These are phyloP conservation scores for Ophiorrhiza pumila DNA, from an alignment of 257 asterid genomes.

Conservation along the genomic window DNA sequence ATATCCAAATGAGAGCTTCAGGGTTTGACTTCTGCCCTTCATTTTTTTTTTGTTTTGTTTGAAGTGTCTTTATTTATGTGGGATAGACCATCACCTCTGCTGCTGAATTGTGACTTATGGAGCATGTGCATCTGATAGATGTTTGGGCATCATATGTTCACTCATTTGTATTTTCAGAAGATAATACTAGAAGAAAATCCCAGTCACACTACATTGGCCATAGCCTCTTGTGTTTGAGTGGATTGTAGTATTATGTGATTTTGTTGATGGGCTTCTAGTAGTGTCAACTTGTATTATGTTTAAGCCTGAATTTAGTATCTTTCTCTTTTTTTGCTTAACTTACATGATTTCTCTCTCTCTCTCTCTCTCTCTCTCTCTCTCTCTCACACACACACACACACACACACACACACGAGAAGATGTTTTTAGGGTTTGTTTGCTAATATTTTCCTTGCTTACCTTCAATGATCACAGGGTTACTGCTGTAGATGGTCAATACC, in stretches of 20 bases:
- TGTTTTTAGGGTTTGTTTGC: background rate
- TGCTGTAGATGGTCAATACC: slow-evolving; percentile 99
- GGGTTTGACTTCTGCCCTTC: background rate
- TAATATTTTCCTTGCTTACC: slow-evolving; percentile 13
- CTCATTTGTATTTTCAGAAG: background rate
- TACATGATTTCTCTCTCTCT: background rate
- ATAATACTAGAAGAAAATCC: background rate
- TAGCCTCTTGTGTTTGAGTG: background rate
- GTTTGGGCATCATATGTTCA: background rate
- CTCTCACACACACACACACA: background rate
- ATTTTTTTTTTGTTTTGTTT: background rate
- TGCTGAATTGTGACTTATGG: background rate
- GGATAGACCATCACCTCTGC: background rate
- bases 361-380: background rate
- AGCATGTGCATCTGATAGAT: background rate
- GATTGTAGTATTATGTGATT: background rate
- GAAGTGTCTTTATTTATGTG: background rate
- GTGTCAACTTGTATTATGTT: background rate
- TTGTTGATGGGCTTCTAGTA: background rate
- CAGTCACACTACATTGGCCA: background rate
- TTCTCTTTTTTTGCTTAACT: background rate
- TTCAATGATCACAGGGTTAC: slow-evolving; percentile 68
- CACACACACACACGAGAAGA: too few relatives aligned
- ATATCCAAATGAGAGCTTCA: background rate
- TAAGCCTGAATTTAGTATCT: background rate